Base-by-base conservation (phyloP, 495 filamentous ascomycete genomes). In the Extremus antarcticus region DNA sequence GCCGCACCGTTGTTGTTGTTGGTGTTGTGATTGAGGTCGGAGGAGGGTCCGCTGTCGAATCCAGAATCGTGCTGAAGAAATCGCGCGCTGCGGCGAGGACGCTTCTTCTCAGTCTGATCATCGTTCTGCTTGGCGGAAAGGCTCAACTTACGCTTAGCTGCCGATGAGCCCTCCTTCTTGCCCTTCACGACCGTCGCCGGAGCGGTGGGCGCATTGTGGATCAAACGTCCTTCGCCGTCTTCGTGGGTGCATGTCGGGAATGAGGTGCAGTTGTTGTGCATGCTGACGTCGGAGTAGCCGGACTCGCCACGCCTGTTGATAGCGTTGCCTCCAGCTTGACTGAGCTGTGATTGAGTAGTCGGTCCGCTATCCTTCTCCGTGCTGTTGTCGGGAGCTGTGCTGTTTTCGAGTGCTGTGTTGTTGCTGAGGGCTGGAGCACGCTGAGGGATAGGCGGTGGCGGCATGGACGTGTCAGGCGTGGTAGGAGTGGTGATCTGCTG, bases 271-370 rank as follows among this genome's bases (percentile, higher is more conserved):
- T 49, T 50, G 38, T 43, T 25, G 32, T 63, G 61, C 61, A 63
- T 63, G 54, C 61, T 63, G 43, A 60, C 43, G 41, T 63, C 61
- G 4, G 54, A 57, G 58, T 50, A 53, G 24, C 53, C 38, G n/a
- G 57, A 60, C 20, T 49, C 25, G 13, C 11, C 54, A 20, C 58
- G 57, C n/a, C 51, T 24, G 22, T 51, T 43, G 25, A 8, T 45
- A 29, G 2, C 46, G 40, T 19, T 52, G 32, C 13, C 29, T 35
- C 7, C 29, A 35, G 29, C 29, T 35, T 35, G 29, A 13, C 13
- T 35, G 7, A 35, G 29, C 29, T 35, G 29, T 7, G 13, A 35
- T 13, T 35, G 29, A 4, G n/a, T n/a, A n/a, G n/a, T n/a, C n/a
- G n/a, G n/a, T n/a, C n/a, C n/a, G n/a, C n/a, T n/a, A n/a, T n/a